Evolutionary conservation across 164 flowering plant genomes (phyloP).

Genomic region (Tinospora cordifolia): DNA sequence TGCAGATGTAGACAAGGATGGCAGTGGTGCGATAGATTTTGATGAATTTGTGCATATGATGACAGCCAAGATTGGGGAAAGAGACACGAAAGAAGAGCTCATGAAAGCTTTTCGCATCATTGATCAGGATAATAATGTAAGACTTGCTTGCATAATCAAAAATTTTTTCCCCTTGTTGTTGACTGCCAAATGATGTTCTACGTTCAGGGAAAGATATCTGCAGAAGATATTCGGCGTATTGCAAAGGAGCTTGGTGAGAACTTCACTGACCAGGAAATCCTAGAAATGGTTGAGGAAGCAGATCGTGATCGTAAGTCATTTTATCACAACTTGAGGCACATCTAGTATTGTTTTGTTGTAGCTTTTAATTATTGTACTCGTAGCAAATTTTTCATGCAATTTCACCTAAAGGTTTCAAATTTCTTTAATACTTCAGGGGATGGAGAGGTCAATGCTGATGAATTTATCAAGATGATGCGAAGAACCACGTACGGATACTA

Average conservation of each 20-base stretch:
- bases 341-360: not conserved
- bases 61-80: conserved; percentile 95
- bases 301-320: conserved; percentile 68
- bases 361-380: not conserved
- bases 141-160: conserved; percentile 1
- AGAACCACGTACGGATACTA: conserved; percentile 57
- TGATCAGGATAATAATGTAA: conserved; percentile 84
- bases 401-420: not conserved
- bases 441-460: conserved; percentile 72
- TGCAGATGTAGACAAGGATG: conserved; percentile 98
- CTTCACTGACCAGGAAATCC: conserved; percentile 58
- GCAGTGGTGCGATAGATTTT: conserved; percentile 95
- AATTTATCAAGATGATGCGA: conserved; percentile 85
- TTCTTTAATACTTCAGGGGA: conserved; percentile 41
- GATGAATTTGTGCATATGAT: conserved; percentile 95
- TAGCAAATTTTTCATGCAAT: not conserved
- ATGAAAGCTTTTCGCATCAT: conserved; percentile 77
- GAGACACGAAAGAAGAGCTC: conserved; percentile 92
- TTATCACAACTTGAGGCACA: too few relatives aligned
- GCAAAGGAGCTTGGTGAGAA: conserved; percentile 71
- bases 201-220: conserved; percentile 85
- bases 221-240: conserved; percentile 50
- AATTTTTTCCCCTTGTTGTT: too few relatives aligned
- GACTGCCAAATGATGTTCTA: conserved; percentile 12
- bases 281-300: conserved; percentile 81